A percentile compares a stretch with the other conserved stretches of the same genome.
Evolutionary conservation across 805 yeast genomes (phyloP).

Genomic region (Wickerhamomyces pijperi): DNA sequence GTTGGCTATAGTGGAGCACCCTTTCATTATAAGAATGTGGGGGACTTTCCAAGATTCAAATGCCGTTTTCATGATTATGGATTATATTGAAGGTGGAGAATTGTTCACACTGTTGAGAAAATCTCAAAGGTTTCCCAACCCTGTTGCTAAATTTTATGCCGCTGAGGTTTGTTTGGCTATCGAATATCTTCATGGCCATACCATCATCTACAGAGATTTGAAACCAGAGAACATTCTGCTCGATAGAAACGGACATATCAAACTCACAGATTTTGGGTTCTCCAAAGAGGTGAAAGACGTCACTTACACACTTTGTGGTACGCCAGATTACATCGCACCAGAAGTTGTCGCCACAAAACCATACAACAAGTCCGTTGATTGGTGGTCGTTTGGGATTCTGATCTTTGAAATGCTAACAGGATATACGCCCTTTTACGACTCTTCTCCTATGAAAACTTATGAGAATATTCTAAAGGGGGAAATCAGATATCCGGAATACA

Average conservation of each 20-base stretch:
- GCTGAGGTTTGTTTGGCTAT: constrained; percentile 81
- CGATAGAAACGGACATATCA: constrained; percentile 84
- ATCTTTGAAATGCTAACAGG: constrained; percentile 94
- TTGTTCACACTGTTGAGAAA: constrained; percentile 75
- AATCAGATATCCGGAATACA: constrained; percentile 64
- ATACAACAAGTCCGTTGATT: constrained; percentile 88
- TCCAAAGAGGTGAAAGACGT: constrained; percentile 89
- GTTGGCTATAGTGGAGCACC: constrained; percentile 79
- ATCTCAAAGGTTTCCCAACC: constrained; percentile 86
- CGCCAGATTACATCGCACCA: constrained; percentile 95
- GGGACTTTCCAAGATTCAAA: constrained; percentile 88
- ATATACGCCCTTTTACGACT: constrained; percentile 87
- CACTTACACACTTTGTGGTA: constrained; percentile 89
- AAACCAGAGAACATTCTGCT: constrained; percentile 88
- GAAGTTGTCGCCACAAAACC: constrained; percentile 92
- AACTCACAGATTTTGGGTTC: constrained; percentile 89
- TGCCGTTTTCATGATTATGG: constrained; percentile 90
- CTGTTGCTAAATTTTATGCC: constrained; percentile 93
- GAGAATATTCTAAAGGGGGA: constrained; percentile 81
- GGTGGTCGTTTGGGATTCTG: constrained; percentile 95
- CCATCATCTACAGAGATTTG: constrained; percentile 82
- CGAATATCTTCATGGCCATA: constrained; percentile 77
- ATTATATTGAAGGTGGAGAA: constrained; percentile 94
- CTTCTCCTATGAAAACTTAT: constrained; percentile 88
- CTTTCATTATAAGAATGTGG: constrained; percentile 90